Base-by-base conservation (phyloP, 1,139 yeast species). In the Candida mesenterica region DNA sequence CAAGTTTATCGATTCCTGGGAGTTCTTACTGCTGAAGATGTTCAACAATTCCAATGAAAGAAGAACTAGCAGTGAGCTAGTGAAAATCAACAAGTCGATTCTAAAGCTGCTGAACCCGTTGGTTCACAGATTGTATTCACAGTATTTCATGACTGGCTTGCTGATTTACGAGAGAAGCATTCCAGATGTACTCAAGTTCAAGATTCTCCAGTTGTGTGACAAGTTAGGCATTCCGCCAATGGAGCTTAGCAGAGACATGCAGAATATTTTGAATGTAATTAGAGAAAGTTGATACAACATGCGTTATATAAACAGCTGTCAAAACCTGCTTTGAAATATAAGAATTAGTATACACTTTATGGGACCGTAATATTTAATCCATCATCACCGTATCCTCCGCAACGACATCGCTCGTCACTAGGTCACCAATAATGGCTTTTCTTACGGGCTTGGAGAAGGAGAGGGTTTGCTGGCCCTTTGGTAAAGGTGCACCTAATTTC, bases 381-480 rank as follows among this genome's bases (percentile, higher is more conserved):
- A 43, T 37, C 50, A 50, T 52, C 36, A 50, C 44, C 1, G 44
- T 52, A 34, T 53, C 57, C 28, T 25, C 28, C 5, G 8, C 14
- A 24, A 9, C 8, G 22, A 6, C 22, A 2, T 40, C 37, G 15
- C 39, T 42, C 5, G 52, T 45, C 28, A 65, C 62, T 31, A 68
- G 54, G 43, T 66, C 67, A 38, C 57, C 61, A 15, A 67, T 58
- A 3, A 58, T 61, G 2, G 72, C 63, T 44, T 65, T 68, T 36
- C 57, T 62, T 6, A 54, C 43, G 5, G 59, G 57, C 32, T 44
- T 33, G 24, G 48, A 34, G 40, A 48, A 48, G 2, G 41, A 35
- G n/a, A 67, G 50, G 3, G 61, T 60, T 37, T 55, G 65, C 46
- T 66, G 77, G 8, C 75, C 75, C 42, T 67, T 68, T 2, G 57